Base-by-base conservation (phyloP, 345 rosid species). In the Hypericum perforatum region DNA sequence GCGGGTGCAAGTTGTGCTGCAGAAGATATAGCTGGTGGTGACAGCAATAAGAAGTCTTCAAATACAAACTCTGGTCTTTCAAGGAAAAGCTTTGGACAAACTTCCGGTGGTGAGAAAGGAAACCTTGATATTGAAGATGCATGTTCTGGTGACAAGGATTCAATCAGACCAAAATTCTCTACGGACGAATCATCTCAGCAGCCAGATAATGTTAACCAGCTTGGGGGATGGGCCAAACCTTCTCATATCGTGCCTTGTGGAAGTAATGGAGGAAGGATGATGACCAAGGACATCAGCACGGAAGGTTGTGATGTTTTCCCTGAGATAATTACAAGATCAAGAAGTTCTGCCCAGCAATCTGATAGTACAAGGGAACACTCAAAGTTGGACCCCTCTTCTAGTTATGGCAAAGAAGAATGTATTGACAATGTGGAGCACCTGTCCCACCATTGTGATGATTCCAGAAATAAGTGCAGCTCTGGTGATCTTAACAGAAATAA, bases 291-390 rank as follows among this genome's bases (percentile, higher is more conserved):
- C 32, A 22, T 22, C 32, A 60, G 63, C 69, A 59, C 60, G 46
- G 70, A 40, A 54, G 53, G 52, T 57, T 62, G 54, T 37, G 14
- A 52, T 22, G 16, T 5, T 49, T 51, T 22, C 61, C 51, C 11
- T 59, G 59, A 54, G 22, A 68, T 67, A 60, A 61, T 59, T 54
- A 76, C 73, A 51, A 53, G 72, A 56, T 67, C 74, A 50, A 72
- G 62, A 68, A 59, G 59, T 58, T 68, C 70, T 46, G 46, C 54
- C 43, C 70, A 41, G 47, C 69, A 53, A 16, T 40, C 59, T 62
- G 46, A 62, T 52, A 41, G 46, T 40, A 61, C 14, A 32, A 64
- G 64, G 51, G 65, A 61, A 16, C 52, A 7, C 54, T 44, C 13
- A 41, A 53, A 62, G 10, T 8, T 60, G 57, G 68, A 57, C 3